Evolutionary conservation across 352 stramenopile species (phyloP).

Genomic region (Phytopythium litorale): DNA sequence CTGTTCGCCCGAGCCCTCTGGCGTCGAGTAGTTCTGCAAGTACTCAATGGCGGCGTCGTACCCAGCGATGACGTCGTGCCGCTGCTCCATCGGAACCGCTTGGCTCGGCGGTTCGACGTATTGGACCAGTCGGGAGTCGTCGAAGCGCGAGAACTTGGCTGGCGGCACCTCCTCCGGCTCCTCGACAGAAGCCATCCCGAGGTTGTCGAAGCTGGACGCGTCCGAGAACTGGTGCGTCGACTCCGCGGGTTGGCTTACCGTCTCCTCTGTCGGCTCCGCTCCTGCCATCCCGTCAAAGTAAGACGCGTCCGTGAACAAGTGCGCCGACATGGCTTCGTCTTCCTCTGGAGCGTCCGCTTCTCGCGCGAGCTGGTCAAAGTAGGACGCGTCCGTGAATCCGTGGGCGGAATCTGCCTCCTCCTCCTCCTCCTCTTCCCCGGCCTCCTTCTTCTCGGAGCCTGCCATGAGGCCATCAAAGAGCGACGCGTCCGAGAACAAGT

Average conservation of each 20-base stretch:
- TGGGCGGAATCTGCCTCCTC: background rate
- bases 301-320: constrained; percentile 3
- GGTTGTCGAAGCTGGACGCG: background rate
- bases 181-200: background rate
- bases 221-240: background rate
- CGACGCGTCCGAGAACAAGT: constrained; percentile 5
- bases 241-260: background rate
- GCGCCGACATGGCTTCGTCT: background rate
- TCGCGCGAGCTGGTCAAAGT: constrained; percentile 1
- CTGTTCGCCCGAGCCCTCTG: constrained; percentile 20
- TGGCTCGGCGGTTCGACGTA: constrained; percentile 10
- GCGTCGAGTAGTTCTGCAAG: constrained; percentile 35
- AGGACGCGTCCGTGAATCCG: constrained; percentile 2
- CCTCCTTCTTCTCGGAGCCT: background rate
- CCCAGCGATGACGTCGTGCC: constrained; percentile 39
- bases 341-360: background rate
- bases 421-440: background rate
- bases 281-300: background rate
- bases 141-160: constrained; percentile 9
- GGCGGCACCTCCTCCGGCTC: background rate
- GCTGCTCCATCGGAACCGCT: constrained; percentile 28
- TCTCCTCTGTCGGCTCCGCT: background rate
- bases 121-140: constrained; percentile 19
- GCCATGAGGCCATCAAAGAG: background rate
- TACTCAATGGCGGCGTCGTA: constrained; percentile 50